Conservation (phyloP, 2,329 filamentous ascomycete genomes). For the Alternaria sp. region DNA sequence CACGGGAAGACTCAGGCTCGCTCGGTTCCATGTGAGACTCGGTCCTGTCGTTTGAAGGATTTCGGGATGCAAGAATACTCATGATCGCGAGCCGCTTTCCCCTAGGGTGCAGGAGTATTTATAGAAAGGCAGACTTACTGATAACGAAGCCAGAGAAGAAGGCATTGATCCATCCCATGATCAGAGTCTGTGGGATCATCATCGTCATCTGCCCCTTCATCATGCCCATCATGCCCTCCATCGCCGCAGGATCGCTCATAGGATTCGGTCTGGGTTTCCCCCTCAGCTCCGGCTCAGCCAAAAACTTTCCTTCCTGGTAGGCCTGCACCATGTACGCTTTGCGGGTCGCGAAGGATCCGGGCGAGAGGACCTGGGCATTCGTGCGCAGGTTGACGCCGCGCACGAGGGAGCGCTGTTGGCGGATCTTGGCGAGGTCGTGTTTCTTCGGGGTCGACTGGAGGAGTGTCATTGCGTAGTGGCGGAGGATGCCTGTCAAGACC, state of each 20-base stretch:
- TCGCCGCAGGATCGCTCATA: constrained; percentile 91
- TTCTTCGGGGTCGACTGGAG: constrained; percentile 86
- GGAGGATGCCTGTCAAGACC: constrained; percentile 92
- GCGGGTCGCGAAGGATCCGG: constrained; percentile 76
- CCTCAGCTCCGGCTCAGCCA: constrained; percentile 86
- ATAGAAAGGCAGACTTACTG: constrained; percentile 62
- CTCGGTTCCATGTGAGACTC: neutral
- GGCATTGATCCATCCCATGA: constrained; percentile 99
- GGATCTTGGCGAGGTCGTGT: constrained; percentile 74
- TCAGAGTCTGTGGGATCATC: constrained; percentile 98
- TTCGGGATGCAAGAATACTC: neutral
- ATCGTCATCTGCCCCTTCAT: constrained; percentile 99
- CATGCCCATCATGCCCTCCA: constrained; percentile 99
- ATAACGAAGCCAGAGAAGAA: constrained; percentile 99
- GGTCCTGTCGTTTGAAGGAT: neutral
- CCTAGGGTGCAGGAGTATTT: neutral
- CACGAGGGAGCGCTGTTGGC: constrained; percentile 82
- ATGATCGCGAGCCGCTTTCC: neutral
- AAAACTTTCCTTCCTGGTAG: constrained; percentile 83
- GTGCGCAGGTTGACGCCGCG: constrained; percentile 83
- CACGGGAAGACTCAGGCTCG: neutral
- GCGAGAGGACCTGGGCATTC: constrained; percentile 81
- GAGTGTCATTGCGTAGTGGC: constrained; percentile 94
- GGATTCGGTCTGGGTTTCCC: constrained; percentile 91
- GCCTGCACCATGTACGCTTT: constrained; percentile 81